These are phyloP conservation scores for Combretum micranthum DNA, from an alignment of 345 rosid species.

Conservation along the genomic window DNA sequence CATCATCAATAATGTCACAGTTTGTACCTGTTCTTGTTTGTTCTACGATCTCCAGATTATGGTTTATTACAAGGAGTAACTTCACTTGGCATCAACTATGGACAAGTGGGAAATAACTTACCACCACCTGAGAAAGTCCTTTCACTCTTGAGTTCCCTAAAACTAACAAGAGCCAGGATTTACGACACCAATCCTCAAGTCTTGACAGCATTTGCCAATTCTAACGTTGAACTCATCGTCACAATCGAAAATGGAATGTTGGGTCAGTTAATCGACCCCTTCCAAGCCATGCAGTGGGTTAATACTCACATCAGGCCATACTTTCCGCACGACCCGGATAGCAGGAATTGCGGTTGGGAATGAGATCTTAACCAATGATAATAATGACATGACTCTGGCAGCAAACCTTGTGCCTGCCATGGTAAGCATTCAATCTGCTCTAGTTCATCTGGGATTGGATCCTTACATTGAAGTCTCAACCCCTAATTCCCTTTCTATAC, in stretches of 20 bases:
- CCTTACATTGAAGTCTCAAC: conserved; percentile 61
- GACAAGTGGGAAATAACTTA: conserved; percentile 82
- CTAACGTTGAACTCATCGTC: conserved; percentile 65
- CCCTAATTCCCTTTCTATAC: conserved; percentile 58
- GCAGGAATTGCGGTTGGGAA: conserved; percentile 72
- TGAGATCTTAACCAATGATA: conserved; percentile 50
- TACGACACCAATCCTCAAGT: conserved; percentile 84
- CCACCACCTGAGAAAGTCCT: conserved; percentile 67
- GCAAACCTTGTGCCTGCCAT: conserved; percentile 70
- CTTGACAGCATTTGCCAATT: conserved; percentile 60
- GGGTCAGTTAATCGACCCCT: conserved; percentile 45
- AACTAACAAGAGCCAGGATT: conserved; percentile 63
- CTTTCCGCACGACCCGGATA: conserved; percentile 47
- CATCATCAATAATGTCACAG: no score
- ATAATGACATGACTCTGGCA: conserved; percentile 25
- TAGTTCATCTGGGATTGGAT: conserved; percentile 53
- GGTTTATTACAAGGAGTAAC: no score
- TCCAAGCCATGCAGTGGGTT: conserved; percentile 61
- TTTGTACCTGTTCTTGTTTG: no score
- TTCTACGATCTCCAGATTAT: no score
- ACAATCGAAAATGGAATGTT: conserved; percentile 66
- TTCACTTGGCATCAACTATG: conserved; percentile 76
- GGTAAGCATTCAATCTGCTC: conserved; percentile 41
- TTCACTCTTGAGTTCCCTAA: conserved; percentile 49
- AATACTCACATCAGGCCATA: conserved; percentile 53